These are phyloP conservation scores for Phialophora tarda DNA, from an alignment of 2,329 filamentous ascomycete genomes.

Conservation along the genomic window DNA sequence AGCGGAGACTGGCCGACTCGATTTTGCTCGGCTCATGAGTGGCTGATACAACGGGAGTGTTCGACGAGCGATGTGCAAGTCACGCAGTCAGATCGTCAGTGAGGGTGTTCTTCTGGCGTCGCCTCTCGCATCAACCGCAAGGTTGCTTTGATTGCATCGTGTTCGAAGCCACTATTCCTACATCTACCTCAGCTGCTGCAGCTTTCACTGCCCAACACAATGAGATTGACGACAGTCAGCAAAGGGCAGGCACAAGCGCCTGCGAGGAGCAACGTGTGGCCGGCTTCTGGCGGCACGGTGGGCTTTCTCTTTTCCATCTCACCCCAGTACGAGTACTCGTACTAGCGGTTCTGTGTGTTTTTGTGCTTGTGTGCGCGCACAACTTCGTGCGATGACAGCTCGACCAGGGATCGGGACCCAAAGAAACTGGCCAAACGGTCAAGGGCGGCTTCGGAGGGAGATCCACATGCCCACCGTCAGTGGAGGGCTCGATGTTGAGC, in stretches of 20 bases:
- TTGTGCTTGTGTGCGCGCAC: constrained; percentile 12
- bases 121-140: neutral
- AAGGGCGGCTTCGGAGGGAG: constrained; percentile 3
- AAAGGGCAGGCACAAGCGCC: constrained; percentile 1
- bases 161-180: neutral
- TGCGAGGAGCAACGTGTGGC: constrained; percentile 16
- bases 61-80: constrained; percentile 3
- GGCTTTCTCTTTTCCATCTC: constrained; percentile 2
- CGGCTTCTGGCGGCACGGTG: constrained; percentile 23
- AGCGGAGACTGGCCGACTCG: constrained; percentile 24
- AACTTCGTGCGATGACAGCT: constrained; percentile 23
- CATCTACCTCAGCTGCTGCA: neutral
- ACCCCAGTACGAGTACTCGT: neutral
- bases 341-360: neutral
- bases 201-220: neutral
- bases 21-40: constrained; percentile 2
- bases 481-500: neutral
- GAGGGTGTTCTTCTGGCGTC: neutral
- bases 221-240: neutral
- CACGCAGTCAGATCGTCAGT: neutral
- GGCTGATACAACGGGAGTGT: constrained; percentile 4
- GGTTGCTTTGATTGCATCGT: neutral
- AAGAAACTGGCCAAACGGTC: constrained; percentile 12
- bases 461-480: constrained; percentile 11
- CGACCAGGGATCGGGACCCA: constrained; percentile 8